phyloP scores from a whole-genome alignment of 2,329 filamentous ascomycete genomes.

The Microascus cirrosus region DNA sequence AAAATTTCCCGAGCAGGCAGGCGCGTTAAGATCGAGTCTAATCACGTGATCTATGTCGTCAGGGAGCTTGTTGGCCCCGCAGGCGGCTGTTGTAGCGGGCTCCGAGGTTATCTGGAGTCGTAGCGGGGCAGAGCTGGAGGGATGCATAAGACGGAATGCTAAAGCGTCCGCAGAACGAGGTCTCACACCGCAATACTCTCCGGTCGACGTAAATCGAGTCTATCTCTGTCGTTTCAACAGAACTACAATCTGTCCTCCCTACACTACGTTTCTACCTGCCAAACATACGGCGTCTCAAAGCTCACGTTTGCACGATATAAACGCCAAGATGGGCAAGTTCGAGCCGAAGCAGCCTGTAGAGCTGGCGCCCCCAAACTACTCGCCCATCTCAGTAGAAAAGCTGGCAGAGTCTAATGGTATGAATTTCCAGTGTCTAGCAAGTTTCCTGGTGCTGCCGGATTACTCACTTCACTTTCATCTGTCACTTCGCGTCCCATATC shows the following conservation, averaged over 20 bases:
- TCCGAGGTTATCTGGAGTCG: background rate
- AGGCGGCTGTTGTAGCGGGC: background rate
- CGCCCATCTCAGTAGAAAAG: slow-evolving; percentile 71
- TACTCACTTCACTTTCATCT: too few relatives aligned
- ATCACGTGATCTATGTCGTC: slow-evolving; percentile 1
- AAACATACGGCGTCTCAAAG: background rate
- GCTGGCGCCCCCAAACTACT: slow-evolving; percentile 76
- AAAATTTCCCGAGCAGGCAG: slow-evolving; percentile 3
- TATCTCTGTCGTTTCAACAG: background rate
- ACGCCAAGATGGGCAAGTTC: slow-evolving; percentile 50
- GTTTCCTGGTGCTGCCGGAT: background rate
- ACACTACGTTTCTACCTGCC: background rate
- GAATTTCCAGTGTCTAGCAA: background rate
- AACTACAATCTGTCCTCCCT: background rate
- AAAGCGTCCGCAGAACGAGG: background rate
- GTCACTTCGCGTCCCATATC: background rate
- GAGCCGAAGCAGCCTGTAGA: slow-evolving; percentile 67
- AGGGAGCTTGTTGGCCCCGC: background rate
- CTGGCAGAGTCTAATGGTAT: slow-evolving; percentile 75
- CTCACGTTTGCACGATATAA: background rate
- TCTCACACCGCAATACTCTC: background rate
- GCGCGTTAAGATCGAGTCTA: slow-evolving; percentile 1
- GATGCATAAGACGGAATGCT: background rate
- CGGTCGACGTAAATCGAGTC: background rate
- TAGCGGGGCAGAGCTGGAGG: background rate